These are phyloP conservation scores for Ormosia emarginata DNA, from an alignment of 306 rosid genomes.

Conservation along the genomic window DNA sequence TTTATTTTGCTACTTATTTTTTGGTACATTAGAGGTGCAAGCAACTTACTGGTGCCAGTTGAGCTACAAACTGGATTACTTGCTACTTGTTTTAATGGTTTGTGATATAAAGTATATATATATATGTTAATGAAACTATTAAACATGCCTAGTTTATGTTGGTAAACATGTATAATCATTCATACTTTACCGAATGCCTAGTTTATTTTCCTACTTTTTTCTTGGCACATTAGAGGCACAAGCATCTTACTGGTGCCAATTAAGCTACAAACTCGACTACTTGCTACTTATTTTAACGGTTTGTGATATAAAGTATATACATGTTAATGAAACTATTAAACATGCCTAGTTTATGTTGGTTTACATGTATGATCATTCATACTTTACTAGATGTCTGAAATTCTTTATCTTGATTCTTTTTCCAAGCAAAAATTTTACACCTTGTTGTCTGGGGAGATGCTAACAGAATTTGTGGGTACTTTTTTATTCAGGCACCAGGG, in stretches of 20 bases:
- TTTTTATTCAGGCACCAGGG: constrained; percentile 39
- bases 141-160: neutral
- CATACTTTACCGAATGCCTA: neutral
- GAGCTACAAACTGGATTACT: neutral
- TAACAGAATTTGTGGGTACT: neutral
- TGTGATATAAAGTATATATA: neutral
- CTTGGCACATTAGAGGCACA: no score
- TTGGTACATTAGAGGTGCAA: no score
- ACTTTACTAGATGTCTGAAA: no score
- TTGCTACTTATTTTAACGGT: no score
- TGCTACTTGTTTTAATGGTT: neutral
- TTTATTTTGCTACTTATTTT: no score
- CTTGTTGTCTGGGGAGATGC: neutral
- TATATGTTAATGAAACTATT: neutral
- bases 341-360: neutral
- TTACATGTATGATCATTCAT: neutral
- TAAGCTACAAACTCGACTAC: no score
- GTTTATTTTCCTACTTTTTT: no score
- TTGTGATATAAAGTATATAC: no score
- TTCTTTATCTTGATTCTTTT: neutral
- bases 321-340: no score
- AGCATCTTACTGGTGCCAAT: no score
- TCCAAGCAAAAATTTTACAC: neutral
- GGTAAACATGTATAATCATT: neutral
- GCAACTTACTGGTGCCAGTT: no score